Base-by-base conservation (phyloP, 495 filamentous ascomycete genomes). In the Copromyces sp. region DNA sequence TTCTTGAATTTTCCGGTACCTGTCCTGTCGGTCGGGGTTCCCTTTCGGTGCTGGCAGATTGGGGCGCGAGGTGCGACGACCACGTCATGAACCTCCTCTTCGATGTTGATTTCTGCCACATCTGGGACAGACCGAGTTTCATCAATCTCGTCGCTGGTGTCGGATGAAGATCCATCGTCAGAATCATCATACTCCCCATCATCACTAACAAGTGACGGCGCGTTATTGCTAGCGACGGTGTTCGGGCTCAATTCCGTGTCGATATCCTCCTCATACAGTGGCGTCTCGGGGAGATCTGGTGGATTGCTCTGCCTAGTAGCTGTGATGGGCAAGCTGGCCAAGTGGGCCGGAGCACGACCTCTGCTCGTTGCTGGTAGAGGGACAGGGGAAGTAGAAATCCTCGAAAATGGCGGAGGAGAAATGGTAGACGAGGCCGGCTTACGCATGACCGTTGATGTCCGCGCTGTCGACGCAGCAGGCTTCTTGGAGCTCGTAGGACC, bases 131-230 rank as follows among this genome's bases (percentile, higher is more conserved):
- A 83, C 69, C 81, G 80, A 24, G 79, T 77, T 12, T 82, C 81
- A 71, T 81, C 78, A 24, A 24, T 24, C 37, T 72, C 82, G 39
- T 84, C 84, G 59, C 82, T 82, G 45, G 78, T 76, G 9, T 85
- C 84, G 8, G 83, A 85, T 11, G 82, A 80, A 3, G 84, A 85
- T 17, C 81, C 82, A 40, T 82, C 84, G 68, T 83, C 82, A 3
- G 83, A 85, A 69, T 90, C 88, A 73, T 89, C 90, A 76, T 94
- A 92, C 76, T 92, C 90, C 70, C 89, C 91, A 78, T 94, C 91
- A 80, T 97, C 94, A 82, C 92, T 94, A 74, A 97, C 92, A 70
- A 97, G 83, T 53, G 93, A 95, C 14, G 94, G 94, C 12, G 92
- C 91, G 69, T 87, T 87, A 79, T 95, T 94, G 76, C 92, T 92